Base-by-base conservation (phyloP, 192 early-diverging fungal species). In the Podila clonocystis region DNA sequence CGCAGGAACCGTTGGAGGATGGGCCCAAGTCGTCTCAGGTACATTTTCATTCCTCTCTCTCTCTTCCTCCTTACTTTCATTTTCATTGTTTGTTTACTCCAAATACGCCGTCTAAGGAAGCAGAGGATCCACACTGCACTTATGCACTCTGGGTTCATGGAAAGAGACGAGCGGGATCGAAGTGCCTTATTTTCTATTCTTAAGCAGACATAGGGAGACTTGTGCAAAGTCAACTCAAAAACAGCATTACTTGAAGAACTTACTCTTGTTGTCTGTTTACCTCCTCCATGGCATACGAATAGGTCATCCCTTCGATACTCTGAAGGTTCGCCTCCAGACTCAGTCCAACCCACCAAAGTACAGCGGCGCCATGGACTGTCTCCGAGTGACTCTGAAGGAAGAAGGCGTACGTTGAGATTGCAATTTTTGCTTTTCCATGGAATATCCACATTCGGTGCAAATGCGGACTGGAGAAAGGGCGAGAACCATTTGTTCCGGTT, bases 291-390 rank as follows among this genome's bases (percentile, higher is more conserved):
- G 15, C 30, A 11, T 45, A 34, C 58, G n/a, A n/a, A n/a, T 61
- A 82, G 89, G 91, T 20, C 90, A 92, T 68, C 90, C 91, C 5
- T 91, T 91, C 68, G 91, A 91, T 68, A 92, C 89, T 15, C 58
- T 92, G 41, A 90, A 91, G 82, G 91, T 92, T 34, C 86, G 88
- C 34, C 74, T 92, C n/a, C 92, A 92, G 67, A 93, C 91, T 7
- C 89, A 93, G 30, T 73, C 78, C 62, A 85, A 85, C 15, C 87
- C 87, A 65, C 85, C 90, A 33, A 82, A 87, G 49, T 92, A 92
- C 67, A 75, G 74, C 20, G 86, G 84, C 65, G 91, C 87, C 5
- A 80, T 91, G 72, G 83, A 93, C 61, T 91, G 90, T 64, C 68
- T 91, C 33, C 76, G 76, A 55, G 52, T 68, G 34, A 85, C 87